Percentiles rank a stretch among this genome's conserved stretches.
Evolutionary conservation across 805 yeast species (phyloP).

Genomic region (Soucietia sequanensis): DNA sequence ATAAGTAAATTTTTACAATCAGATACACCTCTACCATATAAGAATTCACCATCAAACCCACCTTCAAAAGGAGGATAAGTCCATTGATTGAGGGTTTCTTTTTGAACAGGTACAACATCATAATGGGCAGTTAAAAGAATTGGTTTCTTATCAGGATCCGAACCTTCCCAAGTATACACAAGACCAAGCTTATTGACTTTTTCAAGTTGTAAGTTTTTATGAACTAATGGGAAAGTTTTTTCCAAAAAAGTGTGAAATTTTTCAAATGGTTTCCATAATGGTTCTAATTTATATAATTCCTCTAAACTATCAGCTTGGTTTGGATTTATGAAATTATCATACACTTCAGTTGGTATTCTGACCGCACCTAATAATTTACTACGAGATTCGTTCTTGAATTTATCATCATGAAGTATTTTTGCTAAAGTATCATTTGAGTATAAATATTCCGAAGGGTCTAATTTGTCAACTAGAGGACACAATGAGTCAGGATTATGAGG

Average conservation of each 20-base stretch:
- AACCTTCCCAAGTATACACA: conserved; percentile 62
- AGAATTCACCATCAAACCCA: conserved; percentile 57
- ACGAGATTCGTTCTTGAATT: conserved; percentile 21
- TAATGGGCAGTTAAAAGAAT: conserved; percentile 69
- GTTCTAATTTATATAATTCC: conserved; percentile 27
- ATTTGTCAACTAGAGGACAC: conserved; percentile 34
- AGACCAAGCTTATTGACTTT: conserved; percentile 63
- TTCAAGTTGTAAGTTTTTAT: conserved; percentile 47
- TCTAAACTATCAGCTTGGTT: conserved; percentile 18
- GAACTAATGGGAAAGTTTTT: conserved; percentile 53
- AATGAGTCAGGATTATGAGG: conserved; percentile 27
- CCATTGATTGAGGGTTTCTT: conserved; percentile 59
- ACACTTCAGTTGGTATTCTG: conserved; percentile 30
- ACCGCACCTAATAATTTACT: conserved; percentile 26
- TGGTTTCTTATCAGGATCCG: conserved; percentile 55
- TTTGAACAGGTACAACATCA: conserved; percentile 78
- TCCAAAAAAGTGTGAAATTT: conserved; percentile 53
- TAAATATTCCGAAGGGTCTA: conserved; percentile 23
- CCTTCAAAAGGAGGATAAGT: conserved; percentile 59
- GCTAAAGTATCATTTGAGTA: conserved; percentile 18
- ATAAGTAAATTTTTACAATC: conserved; percentile 75
- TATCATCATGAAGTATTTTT: conserved; percentile 24
- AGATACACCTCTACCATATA: conserved; percentile 78
- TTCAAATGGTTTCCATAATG: conserved; percentile 38
- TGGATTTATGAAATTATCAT: conserved; percentile 31